Conservation (phyloP, 257 asterid species). For the Marsdenia floribunda region DNA sequence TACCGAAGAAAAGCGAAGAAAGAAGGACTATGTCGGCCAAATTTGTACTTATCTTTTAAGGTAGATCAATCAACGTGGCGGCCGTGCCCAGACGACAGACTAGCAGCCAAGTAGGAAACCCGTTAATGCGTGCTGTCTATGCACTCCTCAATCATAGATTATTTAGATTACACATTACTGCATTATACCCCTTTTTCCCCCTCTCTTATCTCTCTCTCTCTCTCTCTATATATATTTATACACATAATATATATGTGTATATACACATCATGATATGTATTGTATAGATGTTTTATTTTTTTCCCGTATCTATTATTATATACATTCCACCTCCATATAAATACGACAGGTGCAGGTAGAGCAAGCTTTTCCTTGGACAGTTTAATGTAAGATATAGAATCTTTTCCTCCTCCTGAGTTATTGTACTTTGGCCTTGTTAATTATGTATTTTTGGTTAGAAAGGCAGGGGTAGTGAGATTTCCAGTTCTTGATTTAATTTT, state of each 20-base stretch:
- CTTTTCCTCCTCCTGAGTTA: conserved; percentile 7
- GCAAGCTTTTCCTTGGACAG: conserved; percentile 22
- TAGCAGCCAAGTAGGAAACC: conserved; percentile 33
- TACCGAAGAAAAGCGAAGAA: conserved; percentile 1
- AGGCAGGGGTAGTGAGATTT: background rate
- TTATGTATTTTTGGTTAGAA: background rate
- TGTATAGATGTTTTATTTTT: background rate
- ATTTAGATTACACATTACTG: background rate
- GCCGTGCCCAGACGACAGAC: conserved; percentile 48
- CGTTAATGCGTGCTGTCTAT: conserved; percentile 28
- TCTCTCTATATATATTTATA: background rate
- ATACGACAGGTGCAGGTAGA: conserved; percentile 20
- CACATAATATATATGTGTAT: background rate
- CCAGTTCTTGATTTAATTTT: background rate
- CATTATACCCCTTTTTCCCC: background rate
- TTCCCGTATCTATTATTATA: background rate
- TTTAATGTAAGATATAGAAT: conserved; percentile 6
- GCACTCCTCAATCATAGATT: conserved; percentile 11
- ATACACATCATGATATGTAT: background rate
- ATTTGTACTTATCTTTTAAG: conserved; percentile 39
- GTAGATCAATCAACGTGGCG: conserved; percentile 46
- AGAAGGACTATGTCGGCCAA: conserved; percentile 47
- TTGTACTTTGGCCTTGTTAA: background rate
- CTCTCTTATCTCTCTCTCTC: background rate
- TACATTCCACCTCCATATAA: conserved; percentile 37